phyloP scores from a whole-genome alignment of 202 grass and related monocot genomes.

The Saccharum hybrid region DNA sequence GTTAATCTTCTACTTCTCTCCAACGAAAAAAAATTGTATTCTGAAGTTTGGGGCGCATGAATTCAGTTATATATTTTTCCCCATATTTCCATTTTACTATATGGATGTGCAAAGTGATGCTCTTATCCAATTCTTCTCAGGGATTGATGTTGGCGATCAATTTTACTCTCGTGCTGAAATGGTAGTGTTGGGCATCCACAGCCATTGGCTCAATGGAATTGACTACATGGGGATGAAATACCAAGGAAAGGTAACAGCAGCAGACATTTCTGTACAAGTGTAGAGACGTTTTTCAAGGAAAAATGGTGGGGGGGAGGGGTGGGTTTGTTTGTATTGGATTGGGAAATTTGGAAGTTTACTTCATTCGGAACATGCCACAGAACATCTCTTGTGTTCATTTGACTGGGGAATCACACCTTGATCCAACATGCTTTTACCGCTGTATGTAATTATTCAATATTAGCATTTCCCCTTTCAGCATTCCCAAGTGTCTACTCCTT shows the following conservation, averaged over 20 bases:
- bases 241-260: conserved; percentile 52
- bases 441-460: neutral
- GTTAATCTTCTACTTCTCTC: conserved; percentile 45
- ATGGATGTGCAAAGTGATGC: neutral
- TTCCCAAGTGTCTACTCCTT: neutral
- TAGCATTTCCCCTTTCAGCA: neutral
- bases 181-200: conserved; percentile 84
- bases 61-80: neutral
- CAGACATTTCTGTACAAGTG: conserved; percentile 6
- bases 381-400: neutral
- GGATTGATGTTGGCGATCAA: conserved; percentile 75
- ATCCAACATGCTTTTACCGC: neutral
- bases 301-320: too few relatives aligned
- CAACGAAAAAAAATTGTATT: neutral
- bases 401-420: neutral
- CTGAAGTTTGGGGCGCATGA: neutral
- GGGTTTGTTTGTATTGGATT: too few relatives aligned
- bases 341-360: neutral
- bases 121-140: conserved; percentile 37
- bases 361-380: neutral
- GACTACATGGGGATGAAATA: conserved; percentile 84
- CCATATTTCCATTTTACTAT: conserved; percentile 12
- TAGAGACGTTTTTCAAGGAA: neutral
- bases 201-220: conserved; percentile 94
- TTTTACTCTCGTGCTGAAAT: conserved; percentile 91